Evolutionary conservation across 306 rosid genomes (phyloP).

Genomic region (Trifolium repens): DNA sequence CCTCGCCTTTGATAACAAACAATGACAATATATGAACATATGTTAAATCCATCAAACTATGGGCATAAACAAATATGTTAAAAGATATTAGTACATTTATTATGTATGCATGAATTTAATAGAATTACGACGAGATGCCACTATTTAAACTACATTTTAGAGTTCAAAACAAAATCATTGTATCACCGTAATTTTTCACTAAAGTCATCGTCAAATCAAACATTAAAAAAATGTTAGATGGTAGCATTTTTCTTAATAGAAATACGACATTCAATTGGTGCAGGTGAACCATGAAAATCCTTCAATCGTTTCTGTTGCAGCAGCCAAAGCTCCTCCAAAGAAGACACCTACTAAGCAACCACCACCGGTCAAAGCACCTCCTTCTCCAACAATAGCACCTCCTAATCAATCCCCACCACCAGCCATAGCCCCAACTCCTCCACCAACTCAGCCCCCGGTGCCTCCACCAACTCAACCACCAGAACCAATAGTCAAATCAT

Average conservation of each 20-base stretch:
- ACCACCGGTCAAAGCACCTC: too few species aligned
- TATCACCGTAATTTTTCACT: too few species aligned
- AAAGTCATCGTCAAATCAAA: too few species aligned
- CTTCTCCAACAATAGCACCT: neutral
- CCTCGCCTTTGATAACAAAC: too few species aligned
- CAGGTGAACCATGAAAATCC: slow-evolving; percentile 46
- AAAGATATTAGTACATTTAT: too few species aligned
- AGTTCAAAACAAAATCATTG: too few species aligned
- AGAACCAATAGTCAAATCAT: slow-evolving; percentile 56
- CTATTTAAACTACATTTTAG: neutral
- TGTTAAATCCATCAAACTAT: too few species aligned
- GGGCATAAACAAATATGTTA: too few species aligned
- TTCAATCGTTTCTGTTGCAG: neutral
- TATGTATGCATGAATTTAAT: neutral
- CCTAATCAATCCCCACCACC: slow-evolving; percentile 23
- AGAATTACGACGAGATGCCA: too few species aligned
- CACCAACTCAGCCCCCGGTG: neutral
- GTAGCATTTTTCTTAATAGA: neutral
- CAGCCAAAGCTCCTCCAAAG: neutral
- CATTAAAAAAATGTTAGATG: neutral
- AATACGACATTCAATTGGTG: neutral
- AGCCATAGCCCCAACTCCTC: neutral
- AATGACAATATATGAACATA: too few species aligned
- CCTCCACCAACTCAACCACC: slow-evolving; percentile 42
- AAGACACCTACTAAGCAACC: too few species aligned